phyloP scores from a whole-genome alignment of 2,329 filamentous ascomycete genomes.

The Fusarium verrucosum region DNA sequence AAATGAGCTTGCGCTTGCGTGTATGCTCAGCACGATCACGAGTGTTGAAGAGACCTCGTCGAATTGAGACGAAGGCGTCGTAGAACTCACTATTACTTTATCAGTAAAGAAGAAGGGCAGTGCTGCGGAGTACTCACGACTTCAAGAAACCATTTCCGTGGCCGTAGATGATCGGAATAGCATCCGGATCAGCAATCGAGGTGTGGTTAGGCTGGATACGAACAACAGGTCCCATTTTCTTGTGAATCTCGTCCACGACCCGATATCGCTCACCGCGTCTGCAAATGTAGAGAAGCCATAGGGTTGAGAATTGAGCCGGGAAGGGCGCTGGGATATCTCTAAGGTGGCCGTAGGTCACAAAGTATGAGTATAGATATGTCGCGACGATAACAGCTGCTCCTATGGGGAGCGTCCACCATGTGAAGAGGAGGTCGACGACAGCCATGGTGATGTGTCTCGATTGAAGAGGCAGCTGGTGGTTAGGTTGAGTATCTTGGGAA shows the following conservation, averaged over 20 bases:
- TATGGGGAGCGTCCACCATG: slow-evolving; percentile 58
- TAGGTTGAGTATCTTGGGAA: background rate
- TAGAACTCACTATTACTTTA: slow-evolving; percentile 76
- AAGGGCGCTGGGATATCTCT: slow-evolving; percentile 70
- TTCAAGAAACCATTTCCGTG: slow-evolving; percentile 81
- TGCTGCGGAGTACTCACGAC: slow-evolving; percentile 56
- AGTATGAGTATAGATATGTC: slow-evolving; percentile 68
- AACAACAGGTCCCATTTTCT: slow-evolving; percentile 80
- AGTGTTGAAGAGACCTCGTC: slow-evolving; percentile 88
- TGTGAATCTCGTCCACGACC: slow-evolving; percentile 76
- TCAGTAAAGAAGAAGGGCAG: background rate
- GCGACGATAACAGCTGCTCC: slow-evolving; percentile 59
- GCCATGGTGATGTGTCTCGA: slow-evolving; percentile 39
- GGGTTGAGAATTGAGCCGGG: slow-evolving; percentile 72
- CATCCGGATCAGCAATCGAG: slow-evolving; percentile 81
- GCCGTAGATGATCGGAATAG: slow-evolving; percentile 80
- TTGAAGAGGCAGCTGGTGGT: background rate
- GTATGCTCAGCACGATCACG: slow-evolving; percentile 83
- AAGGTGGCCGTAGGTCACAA: slow-evolving; percentile 62
- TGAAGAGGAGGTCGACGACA: slow-evolving; percentile 46
- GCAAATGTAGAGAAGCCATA: slow-evolving; percentile 78
- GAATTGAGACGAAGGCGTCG: slow-evolving; percentile 89
- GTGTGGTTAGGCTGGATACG: slow-evolving; percentile 87
- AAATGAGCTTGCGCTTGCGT: slow-evolving; percentile 87
- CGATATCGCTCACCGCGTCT: slow-evolving; percentile 72